Conservation (phyloP, 2,329 filamentous ascomycete genomes). For the Aurifilum marmelostoma region DNA sequence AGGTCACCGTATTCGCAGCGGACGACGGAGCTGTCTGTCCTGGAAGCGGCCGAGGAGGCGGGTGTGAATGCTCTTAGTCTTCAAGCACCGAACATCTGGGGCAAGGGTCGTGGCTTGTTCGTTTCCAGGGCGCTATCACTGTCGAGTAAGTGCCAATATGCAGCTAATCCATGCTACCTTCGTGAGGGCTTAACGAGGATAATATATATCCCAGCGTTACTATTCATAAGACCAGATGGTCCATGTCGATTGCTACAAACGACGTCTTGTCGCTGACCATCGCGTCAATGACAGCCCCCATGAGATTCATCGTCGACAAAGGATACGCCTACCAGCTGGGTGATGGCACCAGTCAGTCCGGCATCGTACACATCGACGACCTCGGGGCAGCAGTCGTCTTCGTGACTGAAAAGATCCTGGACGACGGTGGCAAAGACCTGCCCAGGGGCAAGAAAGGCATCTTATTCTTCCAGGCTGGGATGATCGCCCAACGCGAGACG, state of each 20-base stretch:
- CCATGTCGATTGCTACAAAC: background rate
- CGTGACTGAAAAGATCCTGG: slow-evolving; percentile 4
- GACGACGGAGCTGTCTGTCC: slow-evolving; percentile 47
- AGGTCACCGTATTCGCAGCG: slow-evolving; percentile 46
- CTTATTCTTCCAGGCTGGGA: slow-evolving; percentile 63
- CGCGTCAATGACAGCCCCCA: background rate
- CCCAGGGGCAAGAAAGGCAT: slow-evolving; percentile 41
- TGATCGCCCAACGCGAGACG: background rate
- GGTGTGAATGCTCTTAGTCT: slow-evolving; percentile 50
- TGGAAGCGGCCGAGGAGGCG: slow-evolving; percentile 42
- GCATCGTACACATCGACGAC: slow-evolving; percentile 15
- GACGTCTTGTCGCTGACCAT: background rate
- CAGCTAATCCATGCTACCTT: background rate
- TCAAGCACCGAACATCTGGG: slow-evolving; percentile 52
- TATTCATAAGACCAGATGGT: background rate
- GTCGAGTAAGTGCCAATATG: slow-evolving; percentile 29
- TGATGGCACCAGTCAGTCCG: background rate
- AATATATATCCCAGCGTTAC: background rate
- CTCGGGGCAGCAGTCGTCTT: slow-evolving; percentile 8
- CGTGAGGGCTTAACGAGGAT: background rate
- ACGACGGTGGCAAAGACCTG: slow-evolving; percentile 9
- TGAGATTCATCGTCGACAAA: slow-evolving; percentile 2
- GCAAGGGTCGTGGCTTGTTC: slow-evolving; percentile 47
- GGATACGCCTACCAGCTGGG: slow-evolving; percentile 15
- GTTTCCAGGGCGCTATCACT: slow-evolving; percentile 44